phyloP scores from a whole-genome alignment of 129 eudicot species.

The carrot (Daucus carota) region DH1_v3.0 NC_030384.2:31232501-31233000 shows the following conservation, averaged over 20 bases:
- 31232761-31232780: neutral
- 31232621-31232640: neutral
- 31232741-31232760: neutral
- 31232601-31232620: neutral
- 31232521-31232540: neutral
- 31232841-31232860: neutral
- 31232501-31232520: slow-evolving; percentile 15
- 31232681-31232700: neutral
- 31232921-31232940: neutral
- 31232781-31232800: neutral
- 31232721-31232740: neutral
- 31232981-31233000: neutral
- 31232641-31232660: neutral
- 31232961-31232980: neutral
- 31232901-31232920: neutral
- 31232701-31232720: neutral
- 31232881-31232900: neutral
- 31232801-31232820: neutral
- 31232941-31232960: neutral
- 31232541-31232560: neutral
- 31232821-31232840: neutral
- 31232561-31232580: neutral
- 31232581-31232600: no score
- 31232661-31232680: neutral
- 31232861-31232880: neutral